Evolutionary conservation across 2,329 filamentous ascomycete genomes (phyloP).

Genomic region (Exophiala viscosa): DNA sequence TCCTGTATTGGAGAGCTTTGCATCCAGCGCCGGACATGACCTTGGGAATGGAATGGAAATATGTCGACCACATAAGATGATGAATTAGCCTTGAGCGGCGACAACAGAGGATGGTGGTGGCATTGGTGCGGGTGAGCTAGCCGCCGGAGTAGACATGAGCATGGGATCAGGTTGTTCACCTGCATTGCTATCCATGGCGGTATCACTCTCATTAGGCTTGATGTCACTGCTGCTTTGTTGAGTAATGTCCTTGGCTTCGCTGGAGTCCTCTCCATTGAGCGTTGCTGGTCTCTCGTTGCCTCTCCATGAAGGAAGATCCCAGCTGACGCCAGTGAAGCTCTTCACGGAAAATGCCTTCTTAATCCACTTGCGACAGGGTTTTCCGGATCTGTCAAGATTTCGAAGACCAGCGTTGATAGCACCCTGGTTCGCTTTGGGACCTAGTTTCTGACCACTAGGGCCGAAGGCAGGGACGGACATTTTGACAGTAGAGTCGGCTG

Average conservation of each 20-base stretch:
- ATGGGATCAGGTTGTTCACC: conserved; percentile 45
- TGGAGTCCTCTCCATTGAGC: conserved; percentile 52
- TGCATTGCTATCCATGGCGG: conserved; percentile 55
- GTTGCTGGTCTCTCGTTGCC: conserved; percentile 46
- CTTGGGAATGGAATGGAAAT: too few relatives aligned
- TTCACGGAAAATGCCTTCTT: conserved; percentile 79
- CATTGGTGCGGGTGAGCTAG: conserved; percentile 51
- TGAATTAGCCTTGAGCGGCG: conserved; percentile 32
- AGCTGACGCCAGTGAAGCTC: conserved; percentile 83
- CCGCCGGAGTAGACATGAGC: conserved; percentile 42
- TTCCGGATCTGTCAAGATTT: conserved; percentile 85
- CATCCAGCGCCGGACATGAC: too few relatives aligned
- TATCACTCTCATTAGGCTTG: conserved; percentile 57
- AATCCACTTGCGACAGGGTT: conserved; percentile 88
- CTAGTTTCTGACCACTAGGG: conserved; percentile 66
- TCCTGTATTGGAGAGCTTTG: too few relatives aligned
- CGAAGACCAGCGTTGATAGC: conserved; percentile 96
- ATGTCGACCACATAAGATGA: conserved; percentile 1
- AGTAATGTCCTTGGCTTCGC: conserved; percentile 55
- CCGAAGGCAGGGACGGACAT: conserved; percentile 52
- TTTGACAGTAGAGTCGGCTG: conserved; percentile 40
- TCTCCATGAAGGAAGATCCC: conserved; percentile 80
- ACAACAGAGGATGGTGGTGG: conserved; percentile 34
- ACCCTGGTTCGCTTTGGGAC: conserved; percentile 93
- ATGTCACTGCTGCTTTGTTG: conserved; percentile 55